A percentile compares a stretch with the other conserved stretches of the same genome.
These are phyloP conservation scores for Rubia balearica DNA, from an alignment of 305 asterid genomes.

Conservation along the genomic window DNA sequence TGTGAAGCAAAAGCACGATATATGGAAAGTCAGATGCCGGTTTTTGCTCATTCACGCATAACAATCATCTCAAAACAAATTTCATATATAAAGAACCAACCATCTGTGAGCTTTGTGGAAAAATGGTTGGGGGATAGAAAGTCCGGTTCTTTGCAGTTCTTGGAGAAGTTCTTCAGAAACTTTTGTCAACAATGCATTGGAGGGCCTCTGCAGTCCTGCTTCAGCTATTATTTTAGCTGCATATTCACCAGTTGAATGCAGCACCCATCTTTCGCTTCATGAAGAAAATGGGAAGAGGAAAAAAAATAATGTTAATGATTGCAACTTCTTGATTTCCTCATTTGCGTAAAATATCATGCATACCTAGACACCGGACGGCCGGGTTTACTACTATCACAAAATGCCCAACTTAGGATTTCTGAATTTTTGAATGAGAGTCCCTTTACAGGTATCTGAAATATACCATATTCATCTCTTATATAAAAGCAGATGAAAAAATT, in stretches of 20 bases:
- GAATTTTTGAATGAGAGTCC: constrained; percentile 72
- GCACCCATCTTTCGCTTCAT: constrained; percentile 77
- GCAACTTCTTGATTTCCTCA: not conserved
- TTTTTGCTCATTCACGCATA: not conserved
- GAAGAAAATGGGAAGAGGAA: not conserved
- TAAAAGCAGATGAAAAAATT: not conserved
- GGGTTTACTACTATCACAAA: constrained; percentile 86
- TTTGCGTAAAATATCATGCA: not conserved
- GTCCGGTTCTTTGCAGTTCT: constrained; percentile 62
- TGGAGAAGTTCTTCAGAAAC: constrained; percentile 69
- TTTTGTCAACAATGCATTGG: constrained; percentile 42
- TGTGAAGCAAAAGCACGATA: constrained; percentile 22
- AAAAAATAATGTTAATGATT: not conserved
- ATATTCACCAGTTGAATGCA: constrained; percentile 72
- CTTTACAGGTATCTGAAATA: constrained; percentile 59
- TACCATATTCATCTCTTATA: not conserved
- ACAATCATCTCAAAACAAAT: not conserved
- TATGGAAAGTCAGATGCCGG: not conserved
- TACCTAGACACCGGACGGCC: constrained; percentile 64
- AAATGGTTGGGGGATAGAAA: constrained; percentile 45
- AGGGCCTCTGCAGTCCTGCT: constrained; percentile 70
- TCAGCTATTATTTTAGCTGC: constrained; percentile 60
- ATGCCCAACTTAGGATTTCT: constrained; percentile 61
- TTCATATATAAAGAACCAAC: constrained; percentile 29
- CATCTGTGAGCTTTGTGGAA: constrained; percentile 89